Base-by-base conservation (phyloP, 2,329 filamentous ascomycete species). In the Chaetothyriales sp. region DNA sequence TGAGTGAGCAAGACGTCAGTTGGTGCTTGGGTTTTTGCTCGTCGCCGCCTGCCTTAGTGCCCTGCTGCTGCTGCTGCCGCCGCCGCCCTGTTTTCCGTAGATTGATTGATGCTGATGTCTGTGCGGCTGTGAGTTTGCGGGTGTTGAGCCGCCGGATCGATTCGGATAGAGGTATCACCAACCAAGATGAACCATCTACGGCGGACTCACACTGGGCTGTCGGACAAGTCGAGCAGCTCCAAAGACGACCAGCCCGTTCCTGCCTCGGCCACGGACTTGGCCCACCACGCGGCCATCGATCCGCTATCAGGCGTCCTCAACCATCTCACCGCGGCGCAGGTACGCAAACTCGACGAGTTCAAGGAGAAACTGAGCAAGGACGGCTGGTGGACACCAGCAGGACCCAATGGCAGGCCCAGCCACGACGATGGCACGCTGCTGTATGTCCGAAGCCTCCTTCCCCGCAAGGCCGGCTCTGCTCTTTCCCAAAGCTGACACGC, bases 251-350 rank as follows among this genome's bases (percentile, higher is more conserved):
- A 40, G 33, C 10, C 4, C 33, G 15, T 40, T 40, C 33, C 33
- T 10, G 33, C 33, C 33, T 40, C 33, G 15, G 33, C 33, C 33
- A 40, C 47, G 40, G 54, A 52, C 29, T 46, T 59, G 50, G 50
- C 55, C 28, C 51, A 49, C 57, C 60, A 56, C 1, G 59, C 55
- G 5, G 61, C 60, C 22, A 56, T 57, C 15, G 59, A 62, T 48
- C 58, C 59, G 18, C 50, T 56, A 40, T 64, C 64, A 8, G 89
- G 87, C n/a, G 89, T 94, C 66, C 72, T 90, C 46, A 83, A 87
- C 47, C 83, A 90, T 67, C 75, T 95, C 54, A 86, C 73, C 22
- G 71, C 76, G 18, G 73, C 78, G 48, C 85, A 95, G 70, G 76
- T 81, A 59, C 69, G 74, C 28, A 80, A 82, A 18, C 74, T 95